Conservation (phyloP, 768 basidiomycete species). For the Boletus rubroflammeus region DNA sequence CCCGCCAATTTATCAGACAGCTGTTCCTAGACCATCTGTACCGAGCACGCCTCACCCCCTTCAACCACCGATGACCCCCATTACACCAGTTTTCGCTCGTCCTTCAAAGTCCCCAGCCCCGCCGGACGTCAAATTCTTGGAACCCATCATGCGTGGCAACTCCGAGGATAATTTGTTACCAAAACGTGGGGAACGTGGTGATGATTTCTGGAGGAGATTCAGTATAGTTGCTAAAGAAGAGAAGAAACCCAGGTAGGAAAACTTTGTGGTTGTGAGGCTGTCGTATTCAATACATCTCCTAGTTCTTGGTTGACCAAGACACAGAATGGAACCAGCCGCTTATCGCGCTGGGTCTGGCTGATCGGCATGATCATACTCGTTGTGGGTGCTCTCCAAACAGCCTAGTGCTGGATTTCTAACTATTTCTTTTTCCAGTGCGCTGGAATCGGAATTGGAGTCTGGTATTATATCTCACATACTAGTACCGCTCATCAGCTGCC, state of each 20-base stretch:
- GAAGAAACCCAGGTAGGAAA: conserved; percentile 45
- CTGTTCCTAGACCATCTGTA: conserved; percentile 32
- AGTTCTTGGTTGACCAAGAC: conserved; percentile 72
- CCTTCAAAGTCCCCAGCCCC: conserved; percentile 42
- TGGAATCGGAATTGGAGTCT: conserved; percentile 56
- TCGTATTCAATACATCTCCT: background rate
- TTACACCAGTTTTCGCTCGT: conserved; percentile 71
- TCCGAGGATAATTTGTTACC: conserved; percentile 67
- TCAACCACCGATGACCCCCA: conserved; percentile 73
- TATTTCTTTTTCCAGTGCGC: conserved; percentile 35
- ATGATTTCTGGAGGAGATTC: conserved; percentile 86
- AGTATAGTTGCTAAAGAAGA: conserved; percentile 78
- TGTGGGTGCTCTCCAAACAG: conserved; percentile 32
- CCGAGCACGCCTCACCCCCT: conserved; percentile 68
- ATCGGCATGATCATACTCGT: conserved; percentile 56
- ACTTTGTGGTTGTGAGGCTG: background rate
- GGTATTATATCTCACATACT: conserved; percentile 56
- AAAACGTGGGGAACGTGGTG: conserved; percentile 66
- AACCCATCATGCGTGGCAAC: conserved; percentile 62
- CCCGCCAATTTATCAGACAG: conserved; percentile 32
- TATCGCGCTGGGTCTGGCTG: conserved; percentile 70
- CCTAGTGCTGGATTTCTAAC: background rate
- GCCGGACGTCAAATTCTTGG: conserved; percentile 47
- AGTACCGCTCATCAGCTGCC: conserved; percentile 49
- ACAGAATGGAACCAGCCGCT: conserved; percentile 44